phyloP scores from a whole-genome alignment of 1,284 basidiomycete genomes.

The Microbotryomycetes sp. region DNA sequence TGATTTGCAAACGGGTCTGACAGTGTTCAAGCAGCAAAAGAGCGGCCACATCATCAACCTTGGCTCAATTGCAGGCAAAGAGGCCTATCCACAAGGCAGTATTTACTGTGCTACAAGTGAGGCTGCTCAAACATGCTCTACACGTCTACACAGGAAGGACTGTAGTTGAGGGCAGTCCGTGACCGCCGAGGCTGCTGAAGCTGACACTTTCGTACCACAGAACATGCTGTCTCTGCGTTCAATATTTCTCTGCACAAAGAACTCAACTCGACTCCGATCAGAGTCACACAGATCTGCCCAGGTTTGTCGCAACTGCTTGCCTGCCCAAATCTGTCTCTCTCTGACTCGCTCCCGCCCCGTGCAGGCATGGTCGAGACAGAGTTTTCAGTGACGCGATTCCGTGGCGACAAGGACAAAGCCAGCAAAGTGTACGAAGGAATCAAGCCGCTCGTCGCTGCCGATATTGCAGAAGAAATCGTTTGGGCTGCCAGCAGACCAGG shows the following conservation, averaged over 20 bases:
- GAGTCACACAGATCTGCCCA: slow-evolving; percentile 86
- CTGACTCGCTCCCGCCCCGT: neutral
- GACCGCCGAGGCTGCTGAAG: neutral
- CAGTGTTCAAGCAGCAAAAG: slow-evolving; percentile 82
- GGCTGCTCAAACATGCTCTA: neutral
- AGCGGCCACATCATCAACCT: slow-evolving; percentile 92
- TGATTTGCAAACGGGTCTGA: slow-evolving; percentile 1
- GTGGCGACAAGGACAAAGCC: slow-evolving; percentile 71
- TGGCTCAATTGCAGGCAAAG: slow-evolving; percentile 78
- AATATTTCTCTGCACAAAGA: slow-evolving; percentile 75
- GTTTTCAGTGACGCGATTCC: slow-evolving; percentile 81
- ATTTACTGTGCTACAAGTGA: slow-evolving; percentile 64
- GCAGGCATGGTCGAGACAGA: slow-evolving; percentile 48
- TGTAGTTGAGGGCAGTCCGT: too few species aligned
- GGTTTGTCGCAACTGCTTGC: slow-evolving; percentile 48
- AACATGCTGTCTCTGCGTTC: slow-evolving; percentile 85
- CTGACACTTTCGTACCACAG: slow-evolving; percentile 49
- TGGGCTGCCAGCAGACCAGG: slow-evolving; percentile 84
- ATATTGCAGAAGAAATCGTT: slow-evolving; percentile 83
- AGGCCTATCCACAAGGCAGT: slow-evolving; percentile 78
- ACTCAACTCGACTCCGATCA: slow-evolving; percentile 78
- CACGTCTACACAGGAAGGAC: slow-evolving; percentile 11
- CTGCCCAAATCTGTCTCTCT: slow-evolving; percentile 8
- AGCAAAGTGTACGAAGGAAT: slow-evolving; percentile 85
- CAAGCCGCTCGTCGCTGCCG: slow-evolving; percentile 49